A percentile compares a stretch with the other conserved stretches of the same genome.
These are phyloP conservation scores for Patellifolia procumbens DNA, from an alignment of 179 eudicot genomes.

Conservation along the genomic window DNA sequence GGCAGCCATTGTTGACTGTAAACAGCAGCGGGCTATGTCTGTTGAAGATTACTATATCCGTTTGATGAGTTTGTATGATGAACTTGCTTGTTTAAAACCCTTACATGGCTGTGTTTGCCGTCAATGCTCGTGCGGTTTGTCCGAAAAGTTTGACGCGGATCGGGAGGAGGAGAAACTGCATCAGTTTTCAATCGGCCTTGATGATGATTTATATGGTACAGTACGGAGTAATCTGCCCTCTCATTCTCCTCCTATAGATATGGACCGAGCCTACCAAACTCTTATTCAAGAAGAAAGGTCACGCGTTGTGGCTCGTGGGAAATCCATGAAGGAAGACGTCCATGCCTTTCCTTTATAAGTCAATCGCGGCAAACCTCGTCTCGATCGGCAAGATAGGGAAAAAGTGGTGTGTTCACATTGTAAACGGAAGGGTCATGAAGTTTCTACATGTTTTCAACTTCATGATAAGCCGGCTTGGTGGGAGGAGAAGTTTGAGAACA, in stretches of 20 bases:
- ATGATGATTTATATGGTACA: neutral
- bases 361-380: neutral
- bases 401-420: neutral
- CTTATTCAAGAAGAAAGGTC: neutral
- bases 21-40: neutral
- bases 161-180: neutral
- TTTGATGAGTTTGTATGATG: neutral
- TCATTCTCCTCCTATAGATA: neutral
- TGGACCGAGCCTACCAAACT: neutral
- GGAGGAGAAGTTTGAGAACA: neutral
- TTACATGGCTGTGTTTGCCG: neutral
- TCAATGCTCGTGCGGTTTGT: neutral
- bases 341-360: neutral
- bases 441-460: neutral
- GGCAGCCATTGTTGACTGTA: neutral
- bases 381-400: no score
- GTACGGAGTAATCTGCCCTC: neutral
- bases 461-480: neutral
- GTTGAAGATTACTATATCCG: neutral
- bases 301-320: neutral
- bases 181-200: neutral
- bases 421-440: neutral
- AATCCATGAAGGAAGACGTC: neutral
- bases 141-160: neutral
- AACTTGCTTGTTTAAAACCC: neutral